Evolutionary conservation across 495 filamentous ascomycete genomes (phyloP).

Genomic region (Tuber microsphaerosporum): DNA sequence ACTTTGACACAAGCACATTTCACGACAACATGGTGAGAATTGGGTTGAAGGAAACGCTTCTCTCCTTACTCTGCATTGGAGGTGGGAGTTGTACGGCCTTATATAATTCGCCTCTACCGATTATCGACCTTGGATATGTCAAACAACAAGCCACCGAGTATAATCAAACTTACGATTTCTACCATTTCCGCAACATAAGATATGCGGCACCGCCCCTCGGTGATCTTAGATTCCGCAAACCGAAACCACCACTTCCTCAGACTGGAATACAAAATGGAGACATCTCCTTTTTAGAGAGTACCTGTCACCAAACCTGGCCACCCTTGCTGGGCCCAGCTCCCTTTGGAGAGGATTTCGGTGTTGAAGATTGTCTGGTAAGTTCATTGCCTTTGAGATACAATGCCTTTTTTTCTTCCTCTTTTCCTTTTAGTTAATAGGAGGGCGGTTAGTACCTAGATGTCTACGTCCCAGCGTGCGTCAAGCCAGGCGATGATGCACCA

Average conservation of each 20-base stretch:
- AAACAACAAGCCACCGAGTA: conserved; percentile 34
- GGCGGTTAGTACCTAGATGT: conserved; percentile 31
- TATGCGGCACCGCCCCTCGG: conserved; percentile 37
- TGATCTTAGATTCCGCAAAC: conserved; percentile 35
- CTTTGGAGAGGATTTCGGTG: background rate
- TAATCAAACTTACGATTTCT: conserved; percentile 29
- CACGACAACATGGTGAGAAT: background rate
- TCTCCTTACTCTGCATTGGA: background rate
- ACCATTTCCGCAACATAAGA: conserved; percentile 36
- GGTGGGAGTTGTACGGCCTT: background rate
- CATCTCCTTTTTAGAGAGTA: background rate
- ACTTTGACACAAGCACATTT: background rate
- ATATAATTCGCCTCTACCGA: conserved; percentile 18
- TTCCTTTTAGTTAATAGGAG: background rate
- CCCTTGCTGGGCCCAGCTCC: background rate
- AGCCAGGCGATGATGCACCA: conserved; percentile 38
- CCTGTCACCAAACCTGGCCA: conserved; percentile 12
- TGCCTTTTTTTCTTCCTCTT: background rate
- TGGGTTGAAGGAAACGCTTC: background rate
- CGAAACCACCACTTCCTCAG: conserved; percentile 26
- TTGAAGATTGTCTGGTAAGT: conserved; percentile 35
- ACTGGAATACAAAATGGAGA: conserved; percentile 29
- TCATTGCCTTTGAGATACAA: background rate
- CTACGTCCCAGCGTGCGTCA: conserved; percentile 26
- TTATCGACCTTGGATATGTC: conserved; percentile 39